Conservation (phyloP, 208 protist genomes). For the Leishmania mexicana region DNA sequence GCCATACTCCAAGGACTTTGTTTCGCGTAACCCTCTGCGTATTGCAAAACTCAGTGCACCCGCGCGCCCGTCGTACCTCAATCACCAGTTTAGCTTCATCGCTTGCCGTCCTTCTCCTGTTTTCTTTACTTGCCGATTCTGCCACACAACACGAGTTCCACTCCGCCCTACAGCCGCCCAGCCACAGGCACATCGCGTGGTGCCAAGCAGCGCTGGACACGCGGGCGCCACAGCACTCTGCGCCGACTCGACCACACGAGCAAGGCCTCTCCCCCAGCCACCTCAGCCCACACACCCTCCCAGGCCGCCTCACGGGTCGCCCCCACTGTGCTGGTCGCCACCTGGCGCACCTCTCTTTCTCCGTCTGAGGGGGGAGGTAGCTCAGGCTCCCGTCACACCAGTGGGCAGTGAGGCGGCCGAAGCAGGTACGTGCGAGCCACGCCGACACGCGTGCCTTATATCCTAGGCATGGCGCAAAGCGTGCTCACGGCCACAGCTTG, state of each 20-base stretch:
- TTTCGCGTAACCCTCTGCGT: neutral
- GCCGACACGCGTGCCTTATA: neutral
- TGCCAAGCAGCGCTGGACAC: neutral
- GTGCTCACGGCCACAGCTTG: neutral
- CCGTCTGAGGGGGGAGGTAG: neutral
- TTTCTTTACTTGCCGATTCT: neutral
- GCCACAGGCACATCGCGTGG: neutral
- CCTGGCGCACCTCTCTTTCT: neutral
- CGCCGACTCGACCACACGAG: neutral
- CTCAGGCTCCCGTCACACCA: neutral
- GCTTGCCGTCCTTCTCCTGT: neutral
- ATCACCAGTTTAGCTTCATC: neutral
- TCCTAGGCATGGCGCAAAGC: neutral
- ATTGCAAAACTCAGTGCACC: neutral
- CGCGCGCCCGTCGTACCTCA: neutral
- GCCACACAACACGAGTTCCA: neutral
- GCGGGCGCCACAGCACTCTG: neutral
- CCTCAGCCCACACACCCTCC: neutral
- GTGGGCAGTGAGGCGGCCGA: neutral
- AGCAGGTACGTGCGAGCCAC: neutral
- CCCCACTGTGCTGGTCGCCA: neutral
- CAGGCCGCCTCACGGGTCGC: neutral
- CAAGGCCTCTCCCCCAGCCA: neutral
- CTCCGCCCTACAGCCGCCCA: neutral
- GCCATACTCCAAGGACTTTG: neutral